These are phyloP conservation scores for Coemansia sp. DNA, from an alignment of 192 early-diverging fungal genomes.

Conservation along the genomic window DNA sequence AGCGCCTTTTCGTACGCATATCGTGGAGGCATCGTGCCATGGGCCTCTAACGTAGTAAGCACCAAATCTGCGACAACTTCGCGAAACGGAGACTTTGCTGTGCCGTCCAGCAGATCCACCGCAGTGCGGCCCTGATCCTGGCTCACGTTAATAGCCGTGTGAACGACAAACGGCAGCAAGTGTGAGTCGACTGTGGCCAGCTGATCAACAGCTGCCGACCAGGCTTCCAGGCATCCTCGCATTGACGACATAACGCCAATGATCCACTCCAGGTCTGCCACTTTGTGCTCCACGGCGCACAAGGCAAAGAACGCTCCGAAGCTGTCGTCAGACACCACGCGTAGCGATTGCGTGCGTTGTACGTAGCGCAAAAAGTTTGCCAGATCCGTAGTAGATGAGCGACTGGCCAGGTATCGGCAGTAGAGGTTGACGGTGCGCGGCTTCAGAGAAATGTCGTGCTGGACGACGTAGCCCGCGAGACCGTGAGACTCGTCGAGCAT, in stretches of 20 bases:
- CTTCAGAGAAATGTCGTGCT: slow-evolving; percentile 32
- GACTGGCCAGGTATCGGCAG: slow-evolving; percentile 22
- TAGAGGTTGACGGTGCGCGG: slow-evolving; percentile 18
- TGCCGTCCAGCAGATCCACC: slow-evolving; percentile 13
- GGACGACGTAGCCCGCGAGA: slow-evolving; percentile 31
- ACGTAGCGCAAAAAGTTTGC: slow-evolving; percentile 55
- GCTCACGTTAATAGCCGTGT: slow-evolving; percentile 3
- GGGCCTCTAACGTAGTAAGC: slow-evolving; percentile 9
- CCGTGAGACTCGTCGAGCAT: slow-evolving; percentile 20
- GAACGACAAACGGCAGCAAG: slow-evolving; percentile 16
- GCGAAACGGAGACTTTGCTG: slow-evolving; percentile 1
- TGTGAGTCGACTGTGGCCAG: slow-evolving; percentile 13
- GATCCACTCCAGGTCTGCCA: slow-evolving; percentile 46
- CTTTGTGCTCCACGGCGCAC: slow-evolving; percentile 19
- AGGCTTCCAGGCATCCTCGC: background rate
- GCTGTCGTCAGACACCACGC: slow-evolving; percentile 16
- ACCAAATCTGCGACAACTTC: slow-evolving; percentile 22
- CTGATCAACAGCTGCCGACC: slow-evolving; percentile 19
- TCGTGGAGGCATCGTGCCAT: background rate
- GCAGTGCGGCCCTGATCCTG: background rate
- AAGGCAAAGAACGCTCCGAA: slow-evolving; percentile 22
- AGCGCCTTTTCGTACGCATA: slow-evolving; percentile 8
- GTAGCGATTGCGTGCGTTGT: slow-evolving; percentile 22
- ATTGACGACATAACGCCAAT: slow-evolving; percentile 4
- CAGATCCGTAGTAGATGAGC: slow-evolving; percentile 15